phyloP scores from a whole-genome alignment of 1,284 basidiomycete species.

The Microbotryum silenes-acaulis region DNA sequence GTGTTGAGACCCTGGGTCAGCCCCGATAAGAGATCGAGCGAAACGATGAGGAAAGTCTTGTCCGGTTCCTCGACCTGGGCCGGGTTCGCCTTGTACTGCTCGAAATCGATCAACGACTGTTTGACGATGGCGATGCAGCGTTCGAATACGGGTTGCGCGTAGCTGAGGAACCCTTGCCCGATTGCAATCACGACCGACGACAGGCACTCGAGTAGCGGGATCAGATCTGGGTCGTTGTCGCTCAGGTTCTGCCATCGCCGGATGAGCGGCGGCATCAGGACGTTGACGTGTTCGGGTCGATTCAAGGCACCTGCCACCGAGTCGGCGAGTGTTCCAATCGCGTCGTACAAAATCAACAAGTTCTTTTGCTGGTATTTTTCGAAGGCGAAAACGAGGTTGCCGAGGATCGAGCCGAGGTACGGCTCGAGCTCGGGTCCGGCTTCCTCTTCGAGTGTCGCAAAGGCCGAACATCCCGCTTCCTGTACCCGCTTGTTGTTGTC shows the following conservation, averaged over 20 bases:
- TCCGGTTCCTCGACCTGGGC: constrained; percentile 72
- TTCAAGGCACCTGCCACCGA: constrained; percentile 84
- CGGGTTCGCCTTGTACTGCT: constrained; percentile 57
- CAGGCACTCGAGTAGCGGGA: constrained; percentile 92
- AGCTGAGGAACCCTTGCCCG: constrained; percentile 80
- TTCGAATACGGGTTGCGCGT: constrained; percentile 85
- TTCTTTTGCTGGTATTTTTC: constrained; percentile 99
- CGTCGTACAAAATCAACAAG: constrained; percentile 95
- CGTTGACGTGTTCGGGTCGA: constrained; percentile 79
- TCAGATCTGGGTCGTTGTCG: constrained; percentile 86
- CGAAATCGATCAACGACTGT: constrained; percentile 69
- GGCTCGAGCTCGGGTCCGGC: constrained; percentile 83
- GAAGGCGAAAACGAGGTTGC: constrained; percentile 91
- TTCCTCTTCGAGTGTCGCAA: constrained; percentile 97
- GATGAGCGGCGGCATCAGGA: constrained; percentile 91
- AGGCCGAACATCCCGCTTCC: constrained; percentile 97
- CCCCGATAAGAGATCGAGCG: constrained; percentile 89
- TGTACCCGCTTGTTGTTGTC: constrained; percentile 99
- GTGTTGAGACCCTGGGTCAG: constrained; percentile 88
- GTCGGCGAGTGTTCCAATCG: constrained; percentile 93
- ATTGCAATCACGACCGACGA: constrained; percentile 96
- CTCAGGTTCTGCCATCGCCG: constrained; percentile 79
- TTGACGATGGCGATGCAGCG: constrained; percentile 84
- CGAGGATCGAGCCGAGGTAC: constrained; percentile 87
- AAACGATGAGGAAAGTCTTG: constrained; percentile 92